Conservation (phyloP, 2,329 filamentous ascomycete genomes). For the Raffaelea ambrosiae region DNA sequence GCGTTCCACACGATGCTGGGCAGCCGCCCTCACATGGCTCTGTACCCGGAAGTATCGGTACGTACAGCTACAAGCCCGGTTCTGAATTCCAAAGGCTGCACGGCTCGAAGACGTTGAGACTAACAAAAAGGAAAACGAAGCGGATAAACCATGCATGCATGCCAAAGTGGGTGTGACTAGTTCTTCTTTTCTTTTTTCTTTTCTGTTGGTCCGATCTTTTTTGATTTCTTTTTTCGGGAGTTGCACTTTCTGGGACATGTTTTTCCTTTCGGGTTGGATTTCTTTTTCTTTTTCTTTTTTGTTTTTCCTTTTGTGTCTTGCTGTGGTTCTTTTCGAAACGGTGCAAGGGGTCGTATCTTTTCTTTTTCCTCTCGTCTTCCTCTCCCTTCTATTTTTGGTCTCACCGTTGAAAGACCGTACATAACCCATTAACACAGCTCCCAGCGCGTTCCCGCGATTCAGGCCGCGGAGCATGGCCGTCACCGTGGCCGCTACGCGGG, state of each 20-base stretch:
- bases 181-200: not conserved
- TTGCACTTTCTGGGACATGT: too few relatives aligned
- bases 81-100: not conserved
- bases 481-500: slow-evolving; percentile 13
- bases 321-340: too few relatives aligned
- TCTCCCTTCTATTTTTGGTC: too few relatives aligned
- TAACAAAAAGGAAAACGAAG: not conserved
- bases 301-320: not conserved
- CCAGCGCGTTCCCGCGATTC: slow-evolving; percentile 24
- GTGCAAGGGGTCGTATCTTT: too few relatives aligned
- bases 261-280: too few relatives aligned
- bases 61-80: too few relatives aligned
- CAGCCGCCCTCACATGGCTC: slow-evolving; percentile 14
- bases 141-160: slow-evolving; percentile 25
- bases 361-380: too few relatives aligned
- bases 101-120: not conserved
- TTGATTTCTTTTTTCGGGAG: too few relatives aligned
- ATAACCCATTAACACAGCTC: too few relatives aligned
- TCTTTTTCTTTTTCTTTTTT: too few relatives aligned
- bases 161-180: slow-evolving; percentile 26
- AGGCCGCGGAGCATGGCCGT: slow-evolving; percentile 14
- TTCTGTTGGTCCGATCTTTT: not conserved
- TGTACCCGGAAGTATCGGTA: slow-evolving; percentile 8
- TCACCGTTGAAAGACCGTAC: too few relatives aligned
- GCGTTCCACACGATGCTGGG: slow-evolving; percentile 22